phyloP scores from a whole-genome alignment of 202 grass and related monocot species.

The Bolboschoenoplectus hybrid region DNA sequence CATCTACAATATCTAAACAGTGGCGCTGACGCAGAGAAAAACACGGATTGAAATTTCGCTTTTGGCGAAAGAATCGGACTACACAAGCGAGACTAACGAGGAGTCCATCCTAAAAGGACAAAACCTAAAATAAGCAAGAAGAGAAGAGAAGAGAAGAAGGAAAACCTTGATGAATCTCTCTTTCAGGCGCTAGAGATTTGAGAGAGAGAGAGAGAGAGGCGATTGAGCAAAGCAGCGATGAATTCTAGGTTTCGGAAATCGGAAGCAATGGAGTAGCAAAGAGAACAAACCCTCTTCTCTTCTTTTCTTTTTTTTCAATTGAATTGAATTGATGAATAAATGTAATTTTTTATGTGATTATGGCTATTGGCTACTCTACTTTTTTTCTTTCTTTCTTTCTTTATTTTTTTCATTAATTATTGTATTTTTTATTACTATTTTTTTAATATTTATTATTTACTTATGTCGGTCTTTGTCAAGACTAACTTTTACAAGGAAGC shows the following conservation, averaged over 20 bases:
- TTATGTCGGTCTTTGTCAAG: constrained; percentile 26
- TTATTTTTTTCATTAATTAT: not conserved
- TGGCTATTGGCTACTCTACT: not conserved
- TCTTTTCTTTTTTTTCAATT: not conserved
- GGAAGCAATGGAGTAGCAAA: constrained; percentile 25
- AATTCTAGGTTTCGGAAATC: constrained; percentile 6
- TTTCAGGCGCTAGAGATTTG: constrained; percentile 1
- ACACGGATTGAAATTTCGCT: not conserved
- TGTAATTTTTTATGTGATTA: constrained; percentile 7
- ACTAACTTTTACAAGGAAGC: not conserved
- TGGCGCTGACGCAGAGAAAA: not conserved
- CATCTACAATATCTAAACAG: constrained; percentile 15
- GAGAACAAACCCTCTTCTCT: not conserved
- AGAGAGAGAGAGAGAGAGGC: not conserved
- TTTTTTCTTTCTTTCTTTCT: constrained; percentile 1
- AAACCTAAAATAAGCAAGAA: constrained; percentile 12
- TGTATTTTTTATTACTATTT: not conserved
- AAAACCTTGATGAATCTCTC: not conserved
- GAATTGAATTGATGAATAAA: not conserved
- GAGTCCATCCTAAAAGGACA: not conserved
- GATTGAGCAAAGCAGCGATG: not conserved
- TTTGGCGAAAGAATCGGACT: not conserved
- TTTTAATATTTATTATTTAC: not conserved
- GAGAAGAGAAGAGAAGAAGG: not conserved
- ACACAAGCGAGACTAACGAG: not conserved